Evolutionary conservation across 371 early-diverging fungal species (phyloP), one percentile per base, ranked within the genome.

Genomic region (Rhizopus microsporus): DNA sequence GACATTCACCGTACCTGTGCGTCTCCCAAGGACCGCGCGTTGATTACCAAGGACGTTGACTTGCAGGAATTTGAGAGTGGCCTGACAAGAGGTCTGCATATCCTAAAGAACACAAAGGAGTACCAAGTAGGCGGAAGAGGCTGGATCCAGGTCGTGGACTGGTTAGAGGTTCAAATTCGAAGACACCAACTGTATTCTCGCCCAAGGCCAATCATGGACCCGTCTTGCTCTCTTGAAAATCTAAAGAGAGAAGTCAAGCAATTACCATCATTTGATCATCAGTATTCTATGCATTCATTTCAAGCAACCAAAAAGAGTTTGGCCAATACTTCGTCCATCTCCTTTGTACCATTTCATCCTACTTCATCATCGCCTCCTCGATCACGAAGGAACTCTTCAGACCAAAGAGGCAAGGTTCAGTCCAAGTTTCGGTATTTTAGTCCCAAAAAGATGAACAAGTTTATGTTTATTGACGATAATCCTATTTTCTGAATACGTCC

Each of bases 391-490:
- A n/a, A 23, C 23, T 23, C 23, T 23, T 23, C 23, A 23, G 23
- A 23, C 23, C 33, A 57, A 29, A 42, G 40, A 40, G 59, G 56
- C 35, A 75, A 69, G 47, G 69, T 49, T 38, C 73, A 70, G 57
- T 62, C 79, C 44, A 67, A 75, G 12, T 80, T 80, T 60, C 64
- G 80, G 10, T 80, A 80, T 42, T 80, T 80, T 51, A 80, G 75
- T 67, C 80, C 80, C 42, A 65, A 75, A 31, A 80, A 77, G 51
- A 73, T 73, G 74, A 80, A 80, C 68, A 77, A 80, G 56, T 80
- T 75, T 51, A 50, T 80, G 17, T 80, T 80, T 55, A 80, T 80
- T 58, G 77, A 80, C 46, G 80, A 80, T 59, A 70, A 74, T 50
- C 79, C 72, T n/a, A 66, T 67, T 57, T 56, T 65, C 43, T 65